A percentile compares a stretch with the other conserved stretches of the same genome.
These are phyloP conservation scores for Blastobotrys indianensis DNA, from an alignment of 1,139 yeast species.

Conservation along the genomic window DNA sequence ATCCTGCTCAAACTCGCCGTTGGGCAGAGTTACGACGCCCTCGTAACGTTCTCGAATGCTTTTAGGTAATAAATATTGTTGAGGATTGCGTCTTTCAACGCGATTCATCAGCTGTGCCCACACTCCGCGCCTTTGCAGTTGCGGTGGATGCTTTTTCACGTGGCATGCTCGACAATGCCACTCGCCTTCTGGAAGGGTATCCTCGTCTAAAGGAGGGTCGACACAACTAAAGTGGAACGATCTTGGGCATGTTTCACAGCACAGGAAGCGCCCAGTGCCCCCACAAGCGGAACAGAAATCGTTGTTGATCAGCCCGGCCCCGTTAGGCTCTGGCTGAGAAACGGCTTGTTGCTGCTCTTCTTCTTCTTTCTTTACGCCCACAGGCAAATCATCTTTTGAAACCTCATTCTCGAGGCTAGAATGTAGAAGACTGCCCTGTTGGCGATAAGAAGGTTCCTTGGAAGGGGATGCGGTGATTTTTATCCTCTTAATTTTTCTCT, in stretches of 20 bases:
- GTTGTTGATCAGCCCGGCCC: conserved; percentile 45
- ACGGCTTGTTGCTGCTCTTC: background rate
- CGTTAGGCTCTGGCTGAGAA: background rate
- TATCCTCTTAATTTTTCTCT: conserved; percentile 2
- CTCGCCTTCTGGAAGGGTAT: conserved; percentile 73
- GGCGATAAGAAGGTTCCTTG: background rate
- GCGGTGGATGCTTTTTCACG: conserved; percentile 32
- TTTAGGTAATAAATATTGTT: conserved; percentile 66
- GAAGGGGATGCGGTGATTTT: conserved; percentile 7
- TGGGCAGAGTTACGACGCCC: conserved; percentile 60
- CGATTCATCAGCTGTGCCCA: conserved; percentile 62
- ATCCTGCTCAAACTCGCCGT: conserved; percentile 60
- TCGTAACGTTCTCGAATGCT: conserved; percentile 65
- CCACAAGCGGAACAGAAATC: conserved; percentile 89
- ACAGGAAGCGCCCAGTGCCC: conserved; percentile 78
- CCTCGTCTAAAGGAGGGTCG: conserved; percentile 79
- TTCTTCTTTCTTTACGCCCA: no score
- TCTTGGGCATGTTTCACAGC: conserved; percentile 90
- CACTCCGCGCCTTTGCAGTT: conserved; percentile 33
- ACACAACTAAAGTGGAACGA: conserved; percentile 90
- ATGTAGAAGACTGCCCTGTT: no score
- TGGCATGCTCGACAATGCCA: conserved; percentile 84
- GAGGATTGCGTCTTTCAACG: conserved; percentile 57
- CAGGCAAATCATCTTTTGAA: background rate
- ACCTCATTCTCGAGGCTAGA: background rate